Evolutionary conservation across 345 rosid species (phyloP).

Genomic region (Durio zibethinus): DNA sequence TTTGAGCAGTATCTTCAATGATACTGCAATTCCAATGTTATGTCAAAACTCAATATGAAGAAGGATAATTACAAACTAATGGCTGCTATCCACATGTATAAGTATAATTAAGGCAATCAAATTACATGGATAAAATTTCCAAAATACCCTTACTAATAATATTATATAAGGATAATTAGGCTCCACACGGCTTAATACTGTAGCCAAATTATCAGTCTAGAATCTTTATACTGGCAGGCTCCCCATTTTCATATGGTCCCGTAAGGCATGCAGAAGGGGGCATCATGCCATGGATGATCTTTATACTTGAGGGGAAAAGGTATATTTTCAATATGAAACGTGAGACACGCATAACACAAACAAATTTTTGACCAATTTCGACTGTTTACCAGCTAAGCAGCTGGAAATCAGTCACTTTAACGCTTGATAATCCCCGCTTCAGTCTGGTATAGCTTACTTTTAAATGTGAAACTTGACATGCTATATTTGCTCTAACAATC

Average conservation of each 20-base stretch:
- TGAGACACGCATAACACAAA: neutral
- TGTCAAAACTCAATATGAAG: too few species aligned
- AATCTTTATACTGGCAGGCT: neutral
- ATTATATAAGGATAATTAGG: too few species aligned
- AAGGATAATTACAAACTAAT: too few species aligned
- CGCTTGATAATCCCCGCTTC: neutral
- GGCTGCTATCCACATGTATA: too few species aligned
- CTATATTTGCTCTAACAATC: neutral
- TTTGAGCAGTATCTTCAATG: neutral
- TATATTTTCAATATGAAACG: conserved; percentile 1
- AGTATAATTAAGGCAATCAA: too few species aligned
- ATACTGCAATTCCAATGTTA: neutral
- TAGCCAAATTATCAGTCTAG: neutral
- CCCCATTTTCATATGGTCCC: neutral
- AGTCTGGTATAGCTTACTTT: neutral
- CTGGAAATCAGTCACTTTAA: conserved; percentile 8
- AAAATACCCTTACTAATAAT: too few species aligned
- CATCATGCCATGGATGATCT: neutral
- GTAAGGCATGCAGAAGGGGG: neutral
- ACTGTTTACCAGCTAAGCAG: neutral
- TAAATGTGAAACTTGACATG: neutral
- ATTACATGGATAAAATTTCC: too few species aligned
- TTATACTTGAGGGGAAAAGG: neutral
- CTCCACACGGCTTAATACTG: neutral
- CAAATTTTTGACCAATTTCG: neutral